Conservation (phyloP, 2,329 filamentous ascomycete species). For the Pyrenophora teres region DNA sequence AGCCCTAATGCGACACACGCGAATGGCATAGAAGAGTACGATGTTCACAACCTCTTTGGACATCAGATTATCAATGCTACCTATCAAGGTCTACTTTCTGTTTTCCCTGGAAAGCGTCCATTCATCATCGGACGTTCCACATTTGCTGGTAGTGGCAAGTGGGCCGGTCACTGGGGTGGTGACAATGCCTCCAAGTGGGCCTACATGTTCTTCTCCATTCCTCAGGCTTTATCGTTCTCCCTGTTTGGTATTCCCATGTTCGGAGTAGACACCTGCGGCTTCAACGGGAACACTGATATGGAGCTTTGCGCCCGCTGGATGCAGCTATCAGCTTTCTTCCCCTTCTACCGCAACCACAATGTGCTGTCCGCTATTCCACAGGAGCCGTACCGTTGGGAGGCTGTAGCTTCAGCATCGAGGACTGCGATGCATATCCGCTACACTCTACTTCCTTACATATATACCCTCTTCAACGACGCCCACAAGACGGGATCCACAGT, state of each 20-base stretch:
- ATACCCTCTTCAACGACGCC: conserved; percentile 72
- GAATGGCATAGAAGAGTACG: conserved; percentile 76
- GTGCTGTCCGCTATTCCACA: conserved; percentile 63
- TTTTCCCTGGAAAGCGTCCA: conserved; percentile 71
- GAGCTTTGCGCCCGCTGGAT: conserved; percentile 77
- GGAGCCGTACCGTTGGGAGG: conserved; percentile 73
- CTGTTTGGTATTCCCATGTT: conserved; percentile 80
- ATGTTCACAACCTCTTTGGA: conserved; percentile 75
- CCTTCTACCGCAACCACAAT: conserved; percentile 81
- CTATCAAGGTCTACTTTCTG: conserved; percentile 68
- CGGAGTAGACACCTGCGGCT: conserved; percentile 66
- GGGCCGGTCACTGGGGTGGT: conserved; percentile 80
- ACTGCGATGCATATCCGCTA: conserved; percentile 73
- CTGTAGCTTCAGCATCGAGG: conserved; percentile 67
- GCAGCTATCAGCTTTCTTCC: conserved; percentile 74
- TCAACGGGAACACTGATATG: conserved; percentile 68
- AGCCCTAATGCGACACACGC: conserved; percentile 78
- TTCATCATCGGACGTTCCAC: conserved; percentile 85
- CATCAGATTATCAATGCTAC: conserved; percentile 78
- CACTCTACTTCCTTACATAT: conserved; percentile 73
- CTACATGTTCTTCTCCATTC: conserved; percentile 77
- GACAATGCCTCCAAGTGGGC: conserved; percentile 73
- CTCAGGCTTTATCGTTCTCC: conserved; percentile 75
- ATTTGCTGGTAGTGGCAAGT: conserved; percentile 75
- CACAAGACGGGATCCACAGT: conserved; percentile 70